Evolutionary conservation across 2,329 filamentous ascomycete genomes (phyloP).

Genomic region (Ceratocystis harringtonii): DNA sequence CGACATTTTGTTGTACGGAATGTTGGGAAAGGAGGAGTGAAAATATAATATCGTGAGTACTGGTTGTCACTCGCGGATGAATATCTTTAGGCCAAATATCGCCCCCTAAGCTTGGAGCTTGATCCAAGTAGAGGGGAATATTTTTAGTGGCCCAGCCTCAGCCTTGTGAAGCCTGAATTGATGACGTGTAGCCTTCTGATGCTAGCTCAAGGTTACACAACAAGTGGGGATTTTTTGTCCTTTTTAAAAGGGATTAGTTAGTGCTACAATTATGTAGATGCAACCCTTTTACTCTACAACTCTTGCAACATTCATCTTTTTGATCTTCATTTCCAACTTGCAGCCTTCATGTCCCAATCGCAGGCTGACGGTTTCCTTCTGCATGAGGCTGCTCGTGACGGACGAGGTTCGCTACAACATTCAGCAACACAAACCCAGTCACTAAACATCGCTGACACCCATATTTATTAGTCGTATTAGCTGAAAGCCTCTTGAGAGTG

Average conservation of each 20-base stretch:
- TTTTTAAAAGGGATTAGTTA: too few relatives aligned
- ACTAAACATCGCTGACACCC: background rate
- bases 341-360: slow-evolving; percentile 2
- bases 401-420: slow-evolving; percentile 46
- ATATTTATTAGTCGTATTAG: background rate
- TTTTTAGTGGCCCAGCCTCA: background rate
- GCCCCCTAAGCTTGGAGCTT: too few relatives aligned
- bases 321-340: background rate
- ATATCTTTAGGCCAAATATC: background rate
- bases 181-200: background rate
- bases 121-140: background rate
- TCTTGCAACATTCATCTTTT: background rate
- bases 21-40: background rate
- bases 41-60: background rate
- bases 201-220: background rate
- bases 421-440: background rate
- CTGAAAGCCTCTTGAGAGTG: slow-evolving; percentile 12
- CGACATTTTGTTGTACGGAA: slow-evolving; percentile 48
- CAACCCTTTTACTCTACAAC: background rate
- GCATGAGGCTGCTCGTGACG: slow-evolving; percentile 75
- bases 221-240: background rate
- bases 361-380: slow-evolving; percentile 57
- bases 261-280: too few relatives aligned
- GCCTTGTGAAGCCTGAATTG: background rate
- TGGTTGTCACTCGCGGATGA: background rate